Base-by-base conservation (phyloP, 1,284 basidiomycete species). In the Erythrobasidium hasegawianum region DNA sequence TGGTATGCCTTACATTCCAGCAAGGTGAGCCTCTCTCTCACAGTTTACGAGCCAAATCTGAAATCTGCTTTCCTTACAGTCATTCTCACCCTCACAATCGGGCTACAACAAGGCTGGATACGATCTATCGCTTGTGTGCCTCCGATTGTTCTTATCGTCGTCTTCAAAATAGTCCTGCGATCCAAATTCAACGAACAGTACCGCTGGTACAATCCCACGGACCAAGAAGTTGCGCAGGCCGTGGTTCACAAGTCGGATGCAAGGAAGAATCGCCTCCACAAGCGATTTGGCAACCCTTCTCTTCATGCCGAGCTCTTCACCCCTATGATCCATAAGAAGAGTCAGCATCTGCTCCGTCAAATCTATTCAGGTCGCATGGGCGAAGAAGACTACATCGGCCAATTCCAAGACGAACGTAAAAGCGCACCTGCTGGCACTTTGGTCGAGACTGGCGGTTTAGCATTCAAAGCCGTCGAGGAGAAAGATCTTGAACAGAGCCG, bases 241-340 rank as follows among this genome's bases (percentile, higher is more conserved):
- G 84, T 86, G 70, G 80, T 89, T 0, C 84, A 90, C 75, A 87
- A 87, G 8, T 81, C 83, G 2, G 89, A 92, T 75, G 80, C 81
- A 61, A 81, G 82, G 43, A 82, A 85, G 64, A 83, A 87, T 74
- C 83, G 87, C 39, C 81, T 93, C 13, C 85, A 85, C 78, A 88
- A 85, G 75, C 86, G 90, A 20, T 93, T 92, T 76, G 90, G 89
- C 2, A 90, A 93, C 75, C 89, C 90, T 0, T 85, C 89, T 7
- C 80, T 93, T 47, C 83, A 67, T 71, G 77, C 83, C 16, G 88
- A 90, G 50, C 80, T 93, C 29, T 91, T 89, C 78, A 90, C 89
- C 11, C 90, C 89, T 0, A 89, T 90, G 88, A 78, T 92, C 43
- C 90, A 92, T 74, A 86, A 87, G 69, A 86, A 86, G 76, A 87